Conservation (phyloP, 2,329 filamentous ascomycete species). For the Spiromastix sp. region DNA sequence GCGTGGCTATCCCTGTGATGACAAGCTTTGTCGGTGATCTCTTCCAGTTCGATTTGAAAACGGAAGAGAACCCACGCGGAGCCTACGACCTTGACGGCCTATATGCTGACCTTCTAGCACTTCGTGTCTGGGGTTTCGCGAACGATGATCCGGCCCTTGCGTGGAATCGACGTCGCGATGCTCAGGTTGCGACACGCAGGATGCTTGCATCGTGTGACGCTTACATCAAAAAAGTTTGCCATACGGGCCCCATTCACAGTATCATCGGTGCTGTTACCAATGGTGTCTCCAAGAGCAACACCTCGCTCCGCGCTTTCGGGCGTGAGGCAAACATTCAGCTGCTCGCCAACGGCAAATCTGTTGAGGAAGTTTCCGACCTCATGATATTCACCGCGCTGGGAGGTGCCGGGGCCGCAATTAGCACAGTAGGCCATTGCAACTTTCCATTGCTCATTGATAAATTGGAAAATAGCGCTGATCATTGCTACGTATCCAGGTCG, state of each 20-base stretch:
- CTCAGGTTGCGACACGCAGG: conserved; percentile 28
- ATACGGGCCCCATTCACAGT: conserved; percentile 15
- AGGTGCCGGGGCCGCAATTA: conserved; percentile 31
- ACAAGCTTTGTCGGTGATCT: conserved; percentile 16
- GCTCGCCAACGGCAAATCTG: conserved; percentile 14
- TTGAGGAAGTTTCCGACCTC: conserved; percentile 12
- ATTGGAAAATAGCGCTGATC: background rate
- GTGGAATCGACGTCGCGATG: conserved; percentile 36
- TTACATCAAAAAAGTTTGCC: conserved; percentile 28
- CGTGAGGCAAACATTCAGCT: conserved; percentile 30
- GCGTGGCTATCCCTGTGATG: conserved; percentile 15
- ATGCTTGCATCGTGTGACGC: conserved; percentile 29
- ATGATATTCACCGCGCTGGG: conserved; percentile 25
- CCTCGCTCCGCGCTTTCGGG: conserved; percentile 32
- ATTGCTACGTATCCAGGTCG: conserved; percentile 23
- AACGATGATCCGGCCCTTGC: conserved; percentile 38
- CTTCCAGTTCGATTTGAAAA: conserved; percentile 14
- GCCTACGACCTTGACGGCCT: conserved; percentile 43
- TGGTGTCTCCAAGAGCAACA: conserved; percentile 18
- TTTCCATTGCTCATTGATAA: background rate
- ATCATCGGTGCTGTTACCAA: conserved; percentile 21
- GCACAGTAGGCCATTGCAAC: conserved; percentile 21
- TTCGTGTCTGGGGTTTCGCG: conserved; percentile 38
- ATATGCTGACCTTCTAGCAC: conserved; percentile 35
- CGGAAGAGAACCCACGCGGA: conserved; percentile 15